A percentile compares a stretch with the other conserved stretches of the same genome.
These are phyloP conservation scores for Colletotrichum liaoningense DNA, from an alignment of 2,329 filamentous ascomycete species.

Conservation along the genomic window DNA sequence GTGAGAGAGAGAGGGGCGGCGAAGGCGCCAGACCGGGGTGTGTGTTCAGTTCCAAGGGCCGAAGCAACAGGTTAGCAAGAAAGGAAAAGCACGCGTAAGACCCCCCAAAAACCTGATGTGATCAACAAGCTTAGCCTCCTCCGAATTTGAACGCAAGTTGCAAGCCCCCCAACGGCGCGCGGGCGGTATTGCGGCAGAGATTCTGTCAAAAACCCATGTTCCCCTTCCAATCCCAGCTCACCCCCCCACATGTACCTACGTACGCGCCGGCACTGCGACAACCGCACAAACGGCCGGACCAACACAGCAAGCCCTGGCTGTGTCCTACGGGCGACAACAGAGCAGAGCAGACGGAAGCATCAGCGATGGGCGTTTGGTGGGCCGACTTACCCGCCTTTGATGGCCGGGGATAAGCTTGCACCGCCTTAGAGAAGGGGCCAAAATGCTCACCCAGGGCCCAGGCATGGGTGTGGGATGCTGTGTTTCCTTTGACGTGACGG, in stretches of 20 bases:
- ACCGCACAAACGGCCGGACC: background rate
- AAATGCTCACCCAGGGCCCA: no score
- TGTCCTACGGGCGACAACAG: no score
- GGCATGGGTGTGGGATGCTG: no score
- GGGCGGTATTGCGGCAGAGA: background rate
- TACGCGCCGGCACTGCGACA: constrained; percentile 16
- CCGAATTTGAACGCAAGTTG: background rate
- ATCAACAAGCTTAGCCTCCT: constrained; percentile 1
- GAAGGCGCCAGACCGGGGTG: background rate
- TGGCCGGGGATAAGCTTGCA: background rate
- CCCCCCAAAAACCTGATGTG: background rate
- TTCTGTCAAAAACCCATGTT: background rate
- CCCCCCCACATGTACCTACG: background rate
- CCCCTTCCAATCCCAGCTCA: background rate
- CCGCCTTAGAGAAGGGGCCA: background rate
- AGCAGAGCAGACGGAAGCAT: background rate
- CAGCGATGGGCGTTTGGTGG: background rate
- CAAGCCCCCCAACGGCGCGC: background rate
- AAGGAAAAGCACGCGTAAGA: background rate
- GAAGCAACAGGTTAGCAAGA: constrained; percentile 2
- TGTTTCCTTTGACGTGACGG: no score
- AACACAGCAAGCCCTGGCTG: background rate
- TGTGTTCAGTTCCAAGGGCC: background rate
- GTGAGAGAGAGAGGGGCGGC: background rate
- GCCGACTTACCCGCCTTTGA: background rate